These are phyloP conservation scores for Macrophomina pseudophaseolina DNA, from an alignment of 2,329 filamentous ascomycete genomes.

Conservation along the genomic window DNA sequence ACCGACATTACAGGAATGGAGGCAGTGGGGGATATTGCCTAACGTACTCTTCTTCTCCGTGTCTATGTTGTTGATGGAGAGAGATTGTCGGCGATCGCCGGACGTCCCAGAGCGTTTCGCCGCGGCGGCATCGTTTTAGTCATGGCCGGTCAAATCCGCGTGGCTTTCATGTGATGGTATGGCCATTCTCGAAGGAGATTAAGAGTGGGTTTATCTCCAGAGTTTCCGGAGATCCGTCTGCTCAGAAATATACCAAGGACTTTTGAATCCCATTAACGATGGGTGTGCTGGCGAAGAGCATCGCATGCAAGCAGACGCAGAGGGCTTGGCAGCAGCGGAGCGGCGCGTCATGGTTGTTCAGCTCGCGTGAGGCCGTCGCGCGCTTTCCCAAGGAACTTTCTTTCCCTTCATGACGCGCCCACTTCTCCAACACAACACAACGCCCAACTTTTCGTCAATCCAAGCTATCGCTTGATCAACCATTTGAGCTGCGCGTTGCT, in stretches of 20 bases:
- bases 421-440: not conserved
- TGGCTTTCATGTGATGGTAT: not conserved
- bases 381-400: conserved; percentile 2
- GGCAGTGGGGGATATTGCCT: not conserved
- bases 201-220: too few relatives aligned
- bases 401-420: conserved; percentile 14
- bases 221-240: too few relatives aligned
- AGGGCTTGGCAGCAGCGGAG: conserved; percentile 1
- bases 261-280: too few relatives aligned
- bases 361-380: conserved; percentile 21
- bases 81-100: conserved; percentile 15
- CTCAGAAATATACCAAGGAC: too few relatives aligned
- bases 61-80: conserved; percentile 17
- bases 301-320: too few relatives aligned
- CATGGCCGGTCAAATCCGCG: not conserved
- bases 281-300: too few relatives aligned
- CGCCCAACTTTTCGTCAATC: not conserved
- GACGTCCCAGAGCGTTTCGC: not conserved
- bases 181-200: not conserved
- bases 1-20: not conserved
- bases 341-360: conserved; percentile 5
- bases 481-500: too few relatives aligned
- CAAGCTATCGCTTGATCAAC: not conserved
- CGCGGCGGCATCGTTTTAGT: conserved; percentile 19
- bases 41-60: not conserved